A percentile compares a stretch with the other conserved stretches of the same genome.
phyloP scores from a whole-genome alignment of 805 yeast species.

The Candida qinlingensis region DNA sequence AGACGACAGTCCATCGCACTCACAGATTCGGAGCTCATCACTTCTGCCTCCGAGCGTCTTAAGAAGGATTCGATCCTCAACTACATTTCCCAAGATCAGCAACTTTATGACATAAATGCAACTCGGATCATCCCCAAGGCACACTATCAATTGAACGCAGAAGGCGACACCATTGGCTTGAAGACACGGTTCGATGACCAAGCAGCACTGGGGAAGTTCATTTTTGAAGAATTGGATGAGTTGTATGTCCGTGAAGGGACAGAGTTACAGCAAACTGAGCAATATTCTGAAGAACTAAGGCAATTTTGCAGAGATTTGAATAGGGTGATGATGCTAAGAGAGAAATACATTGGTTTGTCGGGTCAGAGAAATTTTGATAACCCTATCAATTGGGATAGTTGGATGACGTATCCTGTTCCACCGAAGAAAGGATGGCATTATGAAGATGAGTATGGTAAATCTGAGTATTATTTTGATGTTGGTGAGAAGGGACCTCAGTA shows the following conservation, averaged over 20 bases:
- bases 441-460: constrained; percentile 24
- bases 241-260: constrained; percentile 3
- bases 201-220: constrained; percentile 18
- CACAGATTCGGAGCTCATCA: not conserved
- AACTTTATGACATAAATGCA: constrained; percentile 5
- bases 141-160: constrained; percentile 14
- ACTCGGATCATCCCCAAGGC: constrained; percentile 11
- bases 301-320: constrained; percentile 14
- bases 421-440: constrained; percentile 38
- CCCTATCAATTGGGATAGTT: constrained; percentile 59
- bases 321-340: constrained; percentile 45
- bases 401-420: constrained; percentile 87
- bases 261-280: constrained; percentile 8
- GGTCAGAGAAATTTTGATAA: constrained; percentile 63
- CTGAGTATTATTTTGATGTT: constrained; percentile 22
- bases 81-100: constrained; percentile 5
- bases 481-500: constrained; percentile 22
- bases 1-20: constrained; percentile 2
- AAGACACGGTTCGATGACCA: constrained; percentile 22
- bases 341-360: constrained; percentile 58
- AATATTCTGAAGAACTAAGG: constrained; percentile 10
- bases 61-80: constrained; percentile 2
- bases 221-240: constrained; percentile 4
- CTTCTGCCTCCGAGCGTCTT: not conserved
- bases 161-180: constrained; percentile 21